Evolutionary conservation across 345 rosid genomes (phyloP).

Genomic region (Rhizophora apiculata): DNA sequence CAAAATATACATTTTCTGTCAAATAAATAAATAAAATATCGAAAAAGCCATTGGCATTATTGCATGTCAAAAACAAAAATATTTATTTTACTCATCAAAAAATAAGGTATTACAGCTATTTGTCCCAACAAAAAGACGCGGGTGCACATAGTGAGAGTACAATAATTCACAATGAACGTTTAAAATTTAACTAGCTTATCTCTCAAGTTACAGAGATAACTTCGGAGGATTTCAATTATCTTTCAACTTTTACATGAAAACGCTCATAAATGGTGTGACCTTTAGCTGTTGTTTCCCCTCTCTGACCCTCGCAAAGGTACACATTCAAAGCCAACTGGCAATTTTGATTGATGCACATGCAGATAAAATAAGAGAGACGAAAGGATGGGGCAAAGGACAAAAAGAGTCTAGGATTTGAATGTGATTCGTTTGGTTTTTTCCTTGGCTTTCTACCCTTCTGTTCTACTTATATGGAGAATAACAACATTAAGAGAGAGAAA

Average conservation of each 20-base stretch:
- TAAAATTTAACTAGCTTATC: too few relatives aligned
- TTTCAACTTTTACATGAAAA: not conserved
- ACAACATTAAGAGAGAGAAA: slow-evolving; percentile 5
- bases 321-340: slow-evolving; percentile 59
- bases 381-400: slow-evolving; percentile 38
- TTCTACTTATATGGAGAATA: slow-evolving; percentile 25
- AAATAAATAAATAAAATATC: too few relatives aligned
- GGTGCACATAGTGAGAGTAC: not conserved
- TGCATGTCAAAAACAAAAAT: too few relatives aligned
- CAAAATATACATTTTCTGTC: too few relatives aligned
- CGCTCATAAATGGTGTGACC: slow-evolving; percentile 13
- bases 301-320: slow-evolving; percentile 10
- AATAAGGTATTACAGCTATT: too few relatives aligned
- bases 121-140: too few relatives aligned
- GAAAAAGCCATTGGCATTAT: too few relatives aligned
- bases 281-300: slow-evolving; percentile 12
- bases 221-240: too few relatives aligned
- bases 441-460: slow-evolving; percentile 7
- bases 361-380: slow-evolving; percentile 30
- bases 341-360: slow-evolving; percentile 41
- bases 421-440: slow-evolving; percentile 38
- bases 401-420: slow-evolving; percentile 46
- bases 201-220: too few relatives aligned
- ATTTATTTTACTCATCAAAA: too few relatives aligned
- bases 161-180: too few relatives aligned